Evolutionary conservation across 2,329 filamentous ascomycete genomes (phyloP), one percentile per base, ranked within the genome.

Genomic region (Claviceps paspali): DNA sequence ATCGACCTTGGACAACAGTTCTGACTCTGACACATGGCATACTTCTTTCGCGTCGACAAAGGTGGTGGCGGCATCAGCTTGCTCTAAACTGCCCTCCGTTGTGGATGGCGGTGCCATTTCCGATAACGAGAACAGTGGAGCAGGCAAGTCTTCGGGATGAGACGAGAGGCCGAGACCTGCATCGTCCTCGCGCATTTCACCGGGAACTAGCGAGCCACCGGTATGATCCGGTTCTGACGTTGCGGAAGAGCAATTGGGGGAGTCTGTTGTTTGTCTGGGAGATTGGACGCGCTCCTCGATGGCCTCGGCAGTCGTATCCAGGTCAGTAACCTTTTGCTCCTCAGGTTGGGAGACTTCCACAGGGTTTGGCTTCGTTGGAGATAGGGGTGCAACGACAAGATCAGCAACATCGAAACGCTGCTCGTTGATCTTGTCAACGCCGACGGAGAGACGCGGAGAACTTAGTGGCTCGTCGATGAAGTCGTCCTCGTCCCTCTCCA

Each of bases 381-480:
- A 77, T 6, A 78, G 55, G 1, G 73, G 73, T 10, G 67, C 62
- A 33, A 76, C 71, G 2, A 73, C 56, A 35, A 76, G 53, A 21
- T 73, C 68, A 0, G 67, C 63, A 15, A 75, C 69, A n/a, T 70
- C 67, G 39, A 73, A 68, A 2, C 62, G 59, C 27, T 60, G 57
- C 39, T 66, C 59, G 10, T 69, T 69, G 4, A 68, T 55, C 31
- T 68, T 71, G 42, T 73, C 68, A 23, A 71, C 70, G 33, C 72
- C 69, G 14, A 81, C 65, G 14, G 73, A 66, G 7, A 88, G 65
- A 5, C 67, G 64, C 3, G 75, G 73, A 3, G 81, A 82, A 45
- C 73, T 81, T 14, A 85, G 63, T 3, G 82, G 79, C 54, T 87
- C 81, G 43, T 87, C 81, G 15, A 86, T 79, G 51, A 87, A 82